phyloP scores from a whole-genome alignment of 192 early-diverging fungal genomes.

The Thamnidium elegans region DNA sequence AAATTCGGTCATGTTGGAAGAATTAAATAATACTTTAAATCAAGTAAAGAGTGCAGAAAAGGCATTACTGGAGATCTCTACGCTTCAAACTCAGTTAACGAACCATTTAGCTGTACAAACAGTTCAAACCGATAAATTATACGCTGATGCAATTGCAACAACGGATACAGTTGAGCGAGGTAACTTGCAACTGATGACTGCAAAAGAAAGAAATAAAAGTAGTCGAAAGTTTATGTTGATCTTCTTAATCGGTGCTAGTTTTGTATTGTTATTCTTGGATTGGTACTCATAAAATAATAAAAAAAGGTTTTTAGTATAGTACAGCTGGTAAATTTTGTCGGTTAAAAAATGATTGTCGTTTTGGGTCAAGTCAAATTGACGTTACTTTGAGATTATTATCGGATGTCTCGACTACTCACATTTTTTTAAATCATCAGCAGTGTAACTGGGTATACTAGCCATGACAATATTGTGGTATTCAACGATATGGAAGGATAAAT shows the following conservation, averaged over 20 bases:
- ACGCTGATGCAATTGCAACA: conserved; percentile 67
- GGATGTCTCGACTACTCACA: too few species aligned
- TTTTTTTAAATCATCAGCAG: too few species aligned
- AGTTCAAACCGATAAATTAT: conserved; percentile 66
- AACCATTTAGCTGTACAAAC: conserved; percentile 71
- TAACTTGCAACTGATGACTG: conserved; percentile 62
- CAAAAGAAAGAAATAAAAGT: conserved; percentile 59
- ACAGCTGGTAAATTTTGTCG: too few species aligned
- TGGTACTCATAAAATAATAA: conserved; percentile 51
- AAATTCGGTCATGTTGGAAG: conserved; percentile 63
- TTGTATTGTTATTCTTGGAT: conserved; percentile 74
- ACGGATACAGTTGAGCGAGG: conserved; percentile 62
- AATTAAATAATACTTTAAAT: conserved; percentile 67
- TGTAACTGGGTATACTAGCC: too few species aligned
- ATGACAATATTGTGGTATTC: too few species aligned
- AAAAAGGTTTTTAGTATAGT: not conserved
- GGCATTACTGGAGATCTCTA: conserved; percentile 69
- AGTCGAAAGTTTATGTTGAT: conserved; percentile 74
- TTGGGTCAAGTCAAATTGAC: too few species aligned
- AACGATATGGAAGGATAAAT: too few species aligned
- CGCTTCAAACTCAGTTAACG: conserved; percentile 66
- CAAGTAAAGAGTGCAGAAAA: conserved; percentile 66
- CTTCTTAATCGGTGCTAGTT: conserved; percentile 67
- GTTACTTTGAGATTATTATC: too few species aligned
- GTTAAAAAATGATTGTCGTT: too few species aligned